phyloP scores from a whole-genome alignment of 2,329 filamentous ascomycete genomes.

The Pseudogymnoascus sp. region DNA sequence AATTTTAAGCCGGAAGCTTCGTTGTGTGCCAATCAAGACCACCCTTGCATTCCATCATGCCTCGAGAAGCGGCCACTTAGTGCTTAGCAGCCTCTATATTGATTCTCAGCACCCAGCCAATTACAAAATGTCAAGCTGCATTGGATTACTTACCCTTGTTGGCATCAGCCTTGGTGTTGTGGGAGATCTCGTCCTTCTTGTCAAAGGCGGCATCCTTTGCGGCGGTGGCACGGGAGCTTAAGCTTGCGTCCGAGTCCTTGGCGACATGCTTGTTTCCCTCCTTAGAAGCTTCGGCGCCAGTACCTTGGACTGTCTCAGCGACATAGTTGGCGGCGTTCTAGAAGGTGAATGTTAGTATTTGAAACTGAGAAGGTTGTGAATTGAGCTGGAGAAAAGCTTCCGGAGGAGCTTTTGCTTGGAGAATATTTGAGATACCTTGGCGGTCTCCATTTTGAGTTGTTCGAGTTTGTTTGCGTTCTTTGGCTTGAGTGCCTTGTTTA shows the following conservation, averaged over 20 bases:
- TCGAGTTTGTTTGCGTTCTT: too few species aligned
- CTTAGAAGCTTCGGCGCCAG: conserved; percentile 43
- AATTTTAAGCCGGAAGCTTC: too few species aligned
- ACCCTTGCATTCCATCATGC: background rate
- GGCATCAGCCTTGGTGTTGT: conserved; percentile 41
- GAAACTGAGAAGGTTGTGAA: background rate
- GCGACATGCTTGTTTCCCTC: conserved; percentile 48
- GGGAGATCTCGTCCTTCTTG: conserved; percentile 46
- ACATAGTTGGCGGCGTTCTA: conserved; percentile 50
- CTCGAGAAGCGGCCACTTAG: background rate
- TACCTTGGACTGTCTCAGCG: conserved; percentile 45
- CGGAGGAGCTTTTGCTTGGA: background rate
- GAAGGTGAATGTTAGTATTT: conserved; percentile 17
- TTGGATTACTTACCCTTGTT: conserved; percentile 28
- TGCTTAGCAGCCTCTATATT: background rate
- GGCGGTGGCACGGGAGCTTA: conserved; percentile 41
- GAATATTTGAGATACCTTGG: background rate
- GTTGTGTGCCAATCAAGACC: conserved; percentile 9
- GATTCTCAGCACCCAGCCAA: conserved; percentile 24
- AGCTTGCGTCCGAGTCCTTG: conserved; percentile 35
- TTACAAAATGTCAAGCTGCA: background rate
- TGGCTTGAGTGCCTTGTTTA: too few species aligned
- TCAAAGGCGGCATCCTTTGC: conserved; percentile 43
- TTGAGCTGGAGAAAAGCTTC: background rate
- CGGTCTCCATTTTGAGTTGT: background rate